Evolutionary conservation across 495 filamentous ascomycete species (phyloP).

Genomic region (Podospora conica): DNA sequence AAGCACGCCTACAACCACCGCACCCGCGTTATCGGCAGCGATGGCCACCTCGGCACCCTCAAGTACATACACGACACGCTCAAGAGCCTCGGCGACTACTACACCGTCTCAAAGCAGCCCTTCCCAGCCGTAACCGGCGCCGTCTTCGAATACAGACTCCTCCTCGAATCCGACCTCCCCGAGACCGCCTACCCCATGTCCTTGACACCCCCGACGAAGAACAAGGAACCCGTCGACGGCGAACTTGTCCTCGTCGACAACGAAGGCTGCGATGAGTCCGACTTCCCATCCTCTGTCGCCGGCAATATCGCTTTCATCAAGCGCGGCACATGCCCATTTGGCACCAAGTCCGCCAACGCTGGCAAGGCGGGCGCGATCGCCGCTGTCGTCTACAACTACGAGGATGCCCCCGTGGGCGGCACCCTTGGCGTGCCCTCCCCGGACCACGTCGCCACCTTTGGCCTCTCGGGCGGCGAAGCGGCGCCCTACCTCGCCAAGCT

Average conservation of each 20-base stretch:
- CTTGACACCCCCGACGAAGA: constrained; percentile 52
- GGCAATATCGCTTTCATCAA: constrained; percentile 52
- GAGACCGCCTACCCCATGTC: constrained; percentile 51
- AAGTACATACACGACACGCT: constrained; percentile 53
- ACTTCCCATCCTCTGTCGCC: constrained; percentile 38
- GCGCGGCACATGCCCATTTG: constrained; percentile 56
- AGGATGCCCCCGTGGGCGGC: constrained; percentile 41
- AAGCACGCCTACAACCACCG: constrained; percentile 53
- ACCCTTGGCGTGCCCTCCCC: constrained; percentile 48
- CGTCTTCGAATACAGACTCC: constrained; percentile 51
- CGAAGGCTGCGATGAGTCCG: constrained; percentile 43
- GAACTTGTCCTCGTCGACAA: constrained; percentile 38
- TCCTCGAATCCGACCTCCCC: constrained; percentile 46
- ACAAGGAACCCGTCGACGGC: constrained; percentile 49
- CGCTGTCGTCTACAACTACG: constrained; percentile 57
- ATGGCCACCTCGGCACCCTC: constrained; percentile 53
- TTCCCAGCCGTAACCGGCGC: constrained; percentile 55
- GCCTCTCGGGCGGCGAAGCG: constrained; percentile 47
- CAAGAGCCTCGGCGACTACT: constrained; percentile 47
- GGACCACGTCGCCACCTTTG: constrained; percentile 53
- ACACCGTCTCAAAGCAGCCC: constrained; percentile 50
- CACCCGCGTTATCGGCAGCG: constrained; percentile 58
- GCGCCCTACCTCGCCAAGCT: constrained; percentile 42
- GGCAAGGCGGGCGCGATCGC: constrained; percentile 54
- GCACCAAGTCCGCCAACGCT: constrained; percentile 50